phyloP scores from a whole-genome alignment of 176 grass and related monocot species.

The Zoysia pacifica region DNA sequence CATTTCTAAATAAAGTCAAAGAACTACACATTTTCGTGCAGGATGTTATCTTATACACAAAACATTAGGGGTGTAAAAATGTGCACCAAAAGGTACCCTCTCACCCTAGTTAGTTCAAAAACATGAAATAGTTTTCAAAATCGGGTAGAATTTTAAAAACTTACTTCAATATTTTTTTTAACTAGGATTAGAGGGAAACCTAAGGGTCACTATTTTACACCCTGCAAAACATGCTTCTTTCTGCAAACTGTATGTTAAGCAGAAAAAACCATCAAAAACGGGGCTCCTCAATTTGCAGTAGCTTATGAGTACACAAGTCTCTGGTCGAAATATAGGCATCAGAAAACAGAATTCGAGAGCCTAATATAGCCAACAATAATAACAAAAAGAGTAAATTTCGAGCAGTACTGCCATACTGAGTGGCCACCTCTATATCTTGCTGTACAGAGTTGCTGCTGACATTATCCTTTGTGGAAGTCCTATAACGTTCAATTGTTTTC shows the following conservation, averaged over 20 bases:
- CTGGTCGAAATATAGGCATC: not conserved
- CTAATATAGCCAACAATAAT: not conserved
- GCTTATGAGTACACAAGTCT: not conserved
- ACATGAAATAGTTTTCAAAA: no score
- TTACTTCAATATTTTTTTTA: no score
- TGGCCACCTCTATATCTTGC: constrained; percentile 58
- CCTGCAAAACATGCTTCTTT: not conserved
- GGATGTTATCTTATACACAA: not conserved
- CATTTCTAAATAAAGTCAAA: not conserved
- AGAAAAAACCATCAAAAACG: not conserved
- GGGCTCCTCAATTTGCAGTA: not conserved
- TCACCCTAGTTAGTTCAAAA: no score
- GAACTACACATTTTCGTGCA: not conserved
- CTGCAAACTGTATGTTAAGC: not conserved
- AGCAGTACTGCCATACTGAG: constrained; percentile 10
- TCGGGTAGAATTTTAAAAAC: no score
- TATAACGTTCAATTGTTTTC: constrained; percentile 70
- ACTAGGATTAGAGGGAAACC: no score
- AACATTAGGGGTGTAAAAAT: no score
- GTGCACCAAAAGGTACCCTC: no score
- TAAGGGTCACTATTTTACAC: no score
- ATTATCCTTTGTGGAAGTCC: constrained; percentile 51
- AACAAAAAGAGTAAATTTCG: not conserved
- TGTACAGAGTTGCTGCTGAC: constrained; percentile 41
- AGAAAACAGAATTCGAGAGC: not conserved